Evolutionary conservation across 495 filamentous ascomycete genomes (phyloP).

Genomic region (Sphaerosporella brunnea): DNA sequence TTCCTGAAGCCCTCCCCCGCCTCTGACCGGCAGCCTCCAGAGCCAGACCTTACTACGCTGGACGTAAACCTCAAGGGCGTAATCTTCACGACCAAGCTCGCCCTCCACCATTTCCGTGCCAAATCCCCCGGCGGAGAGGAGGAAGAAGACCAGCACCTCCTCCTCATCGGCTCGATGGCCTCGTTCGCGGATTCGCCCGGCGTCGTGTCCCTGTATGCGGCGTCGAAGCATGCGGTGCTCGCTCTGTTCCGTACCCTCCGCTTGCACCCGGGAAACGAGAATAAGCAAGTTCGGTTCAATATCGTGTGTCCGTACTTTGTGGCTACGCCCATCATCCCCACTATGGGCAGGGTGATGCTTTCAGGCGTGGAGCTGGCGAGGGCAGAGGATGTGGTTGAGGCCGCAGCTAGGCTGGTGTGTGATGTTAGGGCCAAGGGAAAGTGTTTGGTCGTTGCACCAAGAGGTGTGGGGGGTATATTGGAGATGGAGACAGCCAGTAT

Average conservation of each 20-base stretch:
- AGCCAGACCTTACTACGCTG: slow-evolving; percentile 37
- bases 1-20: slow-evolving; percentile 29
- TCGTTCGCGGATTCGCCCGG: slow-evolving; percentile 32
- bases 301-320: slow-evolving; percentile 49
- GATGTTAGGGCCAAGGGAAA: slow-evolving; percentile 10
- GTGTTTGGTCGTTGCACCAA: slow-evolving; percentile 15
- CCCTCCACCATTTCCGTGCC: slow-evolving; percentile 36
- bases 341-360: slow-evolving; percentile 30
- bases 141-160: slow-evolving; percentile 34
- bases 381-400: slow-evolving; percentile 39
- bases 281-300: slow-evolving; percentile 39
- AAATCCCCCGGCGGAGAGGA: slow-evolving; percentile 26
- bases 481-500: slow-evolving; percentile 19
- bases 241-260: slow-evolving; percentile 44
- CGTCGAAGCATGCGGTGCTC: slow-evolving; percentile 46
- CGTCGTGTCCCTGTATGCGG: slow-evolving; percentile 35
- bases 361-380: slow-evolving; percentile 36
- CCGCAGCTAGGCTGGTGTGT: slow-evolving; percentile 22
- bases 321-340: slow-evolving; percentile 39
- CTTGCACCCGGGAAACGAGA: slow-evolving; percentile 10
- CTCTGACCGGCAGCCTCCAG: slow-evolving; percentile 31
- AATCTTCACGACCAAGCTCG: slow-evolving; percentile 47
- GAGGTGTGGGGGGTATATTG: slow-evolving; percentile 12
- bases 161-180: slow-evolving; percentile 40
- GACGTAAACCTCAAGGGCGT: slow-evolving; percentile 46